A percentile compares a stretch with the other conserved stretches of the same genome.
phyloP scores from a whole-genome alignment of 1,284 basidiomycete species.

The Trametes polyzona region DNA sequence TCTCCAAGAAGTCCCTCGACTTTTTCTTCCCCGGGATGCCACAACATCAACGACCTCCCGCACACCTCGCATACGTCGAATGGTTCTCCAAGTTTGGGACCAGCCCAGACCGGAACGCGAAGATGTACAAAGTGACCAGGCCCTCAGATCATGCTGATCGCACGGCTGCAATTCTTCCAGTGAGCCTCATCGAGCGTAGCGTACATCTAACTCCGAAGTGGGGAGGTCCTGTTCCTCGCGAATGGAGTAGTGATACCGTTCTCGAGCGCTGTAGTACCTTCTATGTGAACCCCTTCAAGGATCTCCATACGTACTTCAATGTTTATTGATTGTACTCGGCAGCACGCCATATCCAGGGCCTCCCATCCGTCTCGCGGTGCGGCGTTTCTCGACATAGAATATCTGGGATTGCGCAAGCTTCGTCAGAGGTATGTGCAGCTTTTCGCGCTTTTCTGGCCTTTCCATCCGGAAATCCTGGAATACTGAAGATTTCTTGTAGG shows the following conservation, averaged over 20 bases:
- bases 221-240: neutral
- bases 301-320: neutral
- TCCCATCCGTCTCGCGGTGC: too few relatives aligned
- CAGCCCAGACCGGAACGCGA: neutral
- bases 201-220: constrained; percentile 13
- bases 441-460: too few relatives aligned
- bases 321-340: too few relatives aligned
- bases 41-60: neutral
- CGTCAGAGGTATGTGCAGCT: too few relatives aligned
- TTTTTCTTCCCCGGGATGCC: neutral
- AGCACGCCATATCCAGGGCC: too few relatives aligned
- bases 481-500: too few relatives aligned
- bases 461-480: too few relatives aligned
- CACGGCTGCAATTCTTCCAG: neutral
- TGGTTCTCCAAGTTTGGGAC: constrained; percentile 32
- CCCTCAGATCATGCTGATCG: neutral
- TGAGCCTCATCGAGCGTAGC: constrained; percentile 7
- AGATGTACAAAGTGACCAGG: neutral
- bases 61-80: constrained; percentile 32
- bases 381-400: too few relatives aligned
- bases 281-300: constrained; percentile 14
- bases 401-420: too few relatives aligned
- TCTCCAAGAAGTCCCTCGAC: neutral
- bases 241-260: constrained; percentile 10
- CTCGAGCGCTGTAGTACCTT: constrained; percentile 2